These are phyloP conservation scores for Zygnema circumcarinatum DNA, from an alignment of 139 green algal species.

Conservation along the genomic window DNA sequence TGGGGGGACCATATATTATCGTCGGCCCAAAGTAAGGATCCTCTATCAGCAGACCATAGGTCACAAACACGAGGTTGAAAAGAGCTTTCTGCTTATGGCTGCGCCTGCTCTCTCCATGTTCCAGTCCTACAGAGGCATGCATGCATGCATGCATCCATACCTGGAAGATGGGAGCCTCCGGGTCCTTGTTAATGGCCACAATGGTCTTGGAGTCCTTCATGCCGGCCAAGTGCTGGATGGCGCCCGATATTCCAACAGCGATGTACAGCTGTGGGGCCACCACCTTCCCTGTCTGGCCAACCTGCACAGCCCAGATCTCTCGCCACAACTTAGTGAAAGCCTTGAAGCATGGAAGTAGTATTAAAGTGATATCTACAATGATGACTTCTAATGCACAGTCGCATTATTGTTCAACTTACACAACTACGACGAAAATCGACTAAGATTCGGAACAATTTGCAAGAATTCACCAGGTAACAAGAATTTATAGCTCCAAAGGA, in stretches of 20 bases:
- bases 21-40: neutral
- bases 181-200: slow-evolving; percentile 89
- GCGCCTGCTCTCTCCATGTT: neutral
- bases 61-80: neutral
- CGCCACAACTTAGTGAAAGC: too few relatives aligned
- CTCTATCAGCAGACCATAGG: neutral
- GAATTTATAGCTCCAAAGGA: too few relatives aligned
- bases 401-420: too few relatives aligned
- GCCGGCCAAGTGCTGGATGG: slow-evolving; percentile 93
- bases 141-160: neutral
- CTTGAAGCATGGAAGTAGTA: too few relatives aligned
- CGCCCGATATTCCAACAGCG: slow-evolving; percentile 89
- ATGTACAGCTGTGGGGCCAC: slow-evolving; percentile 94
- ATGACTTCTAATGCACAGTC: too few relatives aligned
- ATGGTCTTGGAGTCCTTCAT: slow-evolving; percentile 91
- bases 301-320: too few relatives aligned
- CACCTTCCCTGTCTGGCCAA: slow-evolving; percentile 95
- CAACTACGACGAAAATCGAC: too few relatives aligned
- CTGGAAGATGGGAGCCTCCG: slow-evolving; percentile 53
- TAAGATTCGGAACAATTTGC: too few relatives aligned
- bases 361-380: too few relatives aligned
- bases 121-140: neutral
- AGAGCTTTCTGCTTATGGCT: neutral
- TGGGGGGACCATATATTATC: neutral
- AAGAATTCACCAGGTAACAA: too few relatives aligned